Conservation (phyloP, 2,329 filamentous ascomycete species). For the Cordyceps cicadae region DNA sequence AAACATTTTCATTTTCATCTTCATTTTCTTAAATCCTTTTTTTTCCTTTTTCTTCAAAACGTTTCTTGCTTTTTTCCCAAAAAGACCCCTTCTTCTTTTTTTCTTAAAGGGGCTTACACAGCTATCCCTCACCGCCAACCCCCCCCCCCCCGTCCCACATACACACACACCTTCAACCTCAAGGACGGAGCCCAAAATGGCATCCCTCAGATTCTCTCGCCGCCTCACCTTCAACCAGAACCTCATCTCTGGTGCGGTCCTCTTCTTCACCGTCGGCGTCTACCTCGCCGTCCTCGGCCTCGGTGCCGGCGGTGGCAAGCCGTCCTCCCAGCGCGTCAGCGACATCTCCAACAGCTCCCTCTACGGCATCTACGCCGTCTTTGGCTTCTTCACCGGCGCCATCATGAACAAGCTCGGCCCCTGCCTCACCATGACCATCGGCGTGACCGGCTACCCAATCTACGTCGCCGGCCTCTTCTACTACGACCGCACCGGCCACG, state of each 20-base stretch:
- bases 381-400: slow-evolving; percentile 11
- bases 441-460: slow-evolving; percentile 11
- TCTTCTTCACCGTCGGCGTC: slow-evolving; percentile 14
- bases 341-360: slow-evolving; percentile 7
- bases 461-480: slow-evolving; percentile 11
- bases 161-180: background rate
- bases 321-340: slow-evolving; percentile 8
- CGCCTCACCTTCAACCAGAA: slow-evolving; percentile 9
- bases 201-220: background rate
- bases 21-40: background rate
- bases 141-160: background rate
- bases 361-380: slow-evolving; percentile 13
- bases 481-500: slow-evolving; percentile 12
- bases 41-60: background rate
- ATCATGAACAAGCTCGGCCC: slow-evolving; percentile 13
- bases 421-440: slow-evolving; percentile 8
- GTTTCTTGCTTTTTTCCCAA: too few relatives aligned
- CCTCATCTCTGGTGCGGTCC: slow-evolving; percentile 9
- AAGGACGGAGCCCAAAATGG: background rate
- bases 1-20: background rate
- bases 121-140: background rate
- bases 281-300: slow-evolving; percentile 14
- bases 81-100: too few relatives aligned
- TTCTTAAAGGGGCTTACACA: too few relatives aligned
- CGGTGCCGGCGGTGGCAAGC: slow-evolving; percentile 15